phyloP scores from a whole-genome alignment of 2,329 filamentous ascomycete species.

The Teratosphaeria gauchensis region DNA sequence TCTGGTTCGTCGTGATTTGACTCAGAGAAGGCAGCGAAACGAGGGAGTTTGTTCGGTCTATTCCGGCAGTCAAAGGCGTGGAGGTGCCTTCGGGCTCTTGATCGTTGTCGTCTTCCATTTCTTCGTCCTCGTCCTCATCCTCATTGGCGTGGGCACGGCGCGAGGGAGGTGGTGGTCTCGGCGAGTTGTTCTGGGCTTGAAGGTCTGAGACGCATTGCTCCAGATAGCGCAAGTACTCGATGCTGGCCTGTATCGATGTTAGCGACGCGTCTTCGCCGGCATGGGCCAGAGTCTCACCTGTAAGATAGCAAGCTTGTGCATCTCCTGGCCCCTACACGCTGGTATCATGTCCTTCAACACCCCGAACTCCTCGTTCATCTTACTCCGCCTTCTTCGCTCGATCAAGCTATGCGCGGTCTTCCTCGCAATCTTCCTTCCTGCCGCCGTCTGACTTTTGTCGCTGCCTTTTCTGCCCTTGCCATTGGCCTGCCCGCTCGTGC shows the following conservation, averaged over 20 bases:
- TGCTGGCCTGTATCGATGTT: conserved; percentile 59
- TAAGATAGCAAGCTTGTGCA: conserved; percentile 94
- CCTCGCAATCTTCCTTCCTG: conserved; percentile 85
- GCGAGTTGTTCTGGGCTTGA: conserved; percentile 45
- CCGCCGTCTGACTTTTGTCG: conserved; percentile 62
- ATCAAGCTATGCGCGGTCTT: conserved; percentile 96
- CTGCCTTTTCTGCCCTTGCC: conserved; percentile 57
- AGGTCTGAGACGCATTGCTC: conserved; percentile 78
- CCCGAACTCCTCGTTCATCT: conserved; percentile 98
- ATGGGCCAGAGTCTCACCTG: conserved; percentile 50
- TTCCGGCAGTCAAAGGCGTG: conserved; percentile 25
- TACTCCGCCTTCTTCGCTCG: conserved; percentile 77
- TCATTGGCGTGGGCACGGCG: conserved; percentile 30
- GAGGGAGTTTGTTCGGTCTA: conserved; percentile 13
- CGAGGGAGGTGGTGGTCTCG: conserved; percentile 12
- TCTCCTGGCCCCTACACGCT: conserved; percentile 83
- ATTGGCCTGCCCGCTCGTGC: conserved; percentile 7
- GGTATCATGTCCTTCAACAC: conserved; percentile 93
- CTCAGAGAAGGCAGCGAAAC: conserved; percentile 31
- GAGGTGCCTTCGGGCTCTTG: conserved; percentile 36
- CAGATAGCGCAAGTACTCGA: conserved; percentile 91
- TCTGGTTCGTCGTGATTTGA: conserved; percentile 30
- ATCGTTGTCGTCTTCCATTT: conserved; percentile 46
- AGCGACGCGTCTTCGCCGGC: not conserved
- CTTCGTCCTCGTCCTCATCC: conserved; percentile 32